Evolutionary conservation across 441 rosid genomes (phyloP).

Genomic region (Jatropha multifida): DNA sequence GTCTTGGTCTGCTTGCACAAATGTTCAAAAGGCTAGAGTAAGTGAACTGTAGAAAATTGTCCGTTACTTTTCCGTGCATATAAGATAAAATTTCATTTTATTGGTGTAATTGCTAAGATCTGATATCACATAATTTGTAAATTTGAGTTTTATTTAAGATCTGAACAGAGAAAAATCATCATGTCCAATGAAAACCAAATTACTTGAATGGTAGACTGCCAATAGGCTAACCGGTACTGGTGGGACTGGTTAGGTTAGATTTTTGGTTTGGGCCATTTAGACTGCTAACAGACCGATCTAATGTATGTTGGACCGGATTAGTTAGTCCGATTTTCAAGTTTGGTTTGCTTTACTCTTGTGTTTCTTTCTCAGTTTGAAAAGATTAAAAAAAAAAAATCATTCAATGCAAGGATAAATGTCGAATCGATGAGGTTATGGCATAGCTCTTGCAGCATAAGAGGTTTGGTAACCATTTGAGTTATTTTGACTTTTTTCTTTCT

Average conservation of each 20-base stretch:
- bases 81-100: background rate
- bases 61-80: slow-evolving; percentile 9
- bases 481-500: background rate
- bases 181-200: background rate
- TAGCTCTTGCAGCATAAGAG: background rate
- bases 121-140: background rate
- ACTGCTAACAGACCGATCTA: background rate
- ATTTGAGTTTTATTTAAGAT: background rate
- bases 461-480: background rate
- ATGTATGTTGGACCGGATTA: too few species aligned
- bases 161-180: background rate
- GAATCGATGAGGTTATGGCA: background rate
- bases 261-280: background rate
- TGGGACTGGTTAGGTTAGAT: background rate
- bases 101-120: background rate
- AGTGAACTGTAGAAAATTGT: slow-evolving; percentile 37
- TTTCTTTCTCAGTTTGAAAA: background rate
- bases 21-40: slow-evolving; percentile 75
- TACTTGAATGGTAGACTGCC: background rate
- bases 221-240: background rate
- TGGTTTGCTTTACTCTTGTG: background rate
- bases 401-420: background rate
- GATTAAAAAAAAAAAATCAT: background rate
- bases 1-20: slow-evolving; percentile 48
- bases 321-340: background rate